Base-by-base conservation (phyloP, 2,329 filamentous ascomycete genomes). In the Dichotomopilus funicola region DNA sequence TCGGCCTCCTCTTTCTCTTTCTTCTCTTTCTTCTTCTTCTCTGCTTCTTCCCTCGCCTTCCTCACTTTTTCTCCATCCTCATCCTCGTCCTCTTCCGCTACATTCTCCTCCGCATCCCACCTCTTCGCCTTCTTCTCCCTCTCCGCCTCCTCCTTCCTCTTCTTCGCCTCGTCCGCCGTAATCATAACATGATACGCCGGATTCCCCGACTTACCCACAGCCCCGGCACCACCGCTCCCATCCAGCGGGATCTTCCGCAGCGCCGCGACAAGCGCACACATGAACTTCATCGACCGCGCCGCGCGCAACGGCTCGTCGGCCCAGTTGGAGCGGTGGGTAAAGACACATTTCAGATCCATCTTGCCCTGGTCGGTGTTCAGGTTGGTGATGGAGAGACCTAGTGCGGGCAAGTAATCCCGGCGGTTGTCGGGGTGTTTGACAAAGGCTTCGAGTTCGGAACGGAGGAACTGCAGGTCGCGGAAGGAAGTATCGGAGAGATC, bases 261-360 rank as follows among this genome's bases (percentile, higher is more conserved):
- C 34, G 79, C 76, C 36, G 86, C 75, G 76, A 88, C 87, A 57
- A 89, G 70, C 47, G 84, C 83, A 66, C 84, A 88, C 65, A 88
- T 86, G 71, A 88, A 88, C 68, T 87, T 88, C 73, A 88, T 88
- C 60, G 84, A 80, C 35, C 85, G 79, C 59, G 85, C 82, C 1
- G 88, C 74, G 71, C 85, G 83, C 31, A 88, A 77, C 54, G 84
- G 74, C 66, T 88, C 85, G 64, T 88, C 87, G 62, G 88, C 84
- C 84, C 84, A 88, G 66, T 87, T 88, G 44, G 81, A 85, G 61
- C 87, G 87, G 74, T 88, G 88, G 67, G 87, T 87, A 72, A 89
- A 87, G 59, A 87, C 78, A 33, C 65, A 51, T 6, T 59, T 56
- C 7, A 68, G 60, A 55, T 68, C 65, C 48, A 68, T 63, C 54